These are phyloP conservation scores for Aureobasidium sp. DNA, from an alignment of 2,329 filamentous ascomycete genomes.

Conservation along the genomic window DNA sequence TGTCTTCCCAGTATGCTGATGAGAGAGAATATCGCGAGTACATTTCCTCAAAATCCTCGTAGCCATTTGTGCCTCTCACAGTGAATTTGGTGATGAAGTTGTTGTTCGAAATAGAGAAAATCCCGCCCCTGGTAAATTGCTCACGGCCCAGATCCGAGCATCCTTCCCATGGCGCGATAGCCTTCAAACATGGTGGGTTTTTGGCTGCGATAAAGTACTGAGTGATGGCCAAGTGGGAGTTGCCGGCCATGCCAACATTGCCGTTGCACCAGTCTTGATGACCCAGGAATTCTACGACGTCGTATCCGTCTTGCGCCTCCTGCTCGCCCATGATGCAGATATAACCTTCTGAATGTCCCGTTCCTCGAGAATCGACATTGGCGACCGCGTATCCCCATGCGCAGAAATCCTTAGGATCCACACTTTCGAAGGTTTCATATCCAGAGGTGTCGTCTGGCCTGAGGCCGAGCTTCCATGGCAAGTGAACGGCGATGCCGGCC, in stretches of 20 bases:
- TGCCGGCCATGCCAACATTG: slow-evolving; percentile 38
- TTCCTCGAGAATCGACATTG: slow-evolving; percentile 28
- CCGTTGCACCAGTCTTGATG: slow-evolving; percentile 41
- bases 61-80: slow-evolving; percentile 20
- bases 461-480: slow-evolving; percentile 15
- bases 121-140: slow-evolving; percentile 39
- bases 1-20: slow-evolving; percentile 25
- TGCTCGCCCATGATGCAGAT: slow-evolving; percentile 36
- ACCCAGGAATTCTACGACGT: slow-evolving; percentile 39
- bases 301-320: slow-evolving; percentile 42
- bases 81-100: slow-evolving; percentile 24
- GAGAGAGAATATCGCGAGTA: slow-evolving; percentile 20
- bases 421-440: slow-evolving; percentile 40
- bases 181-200: slow-evolving; percentile 37
- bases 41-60: slow-evolving; percentile 23
- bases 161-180: slow-evolving; percentile 44
- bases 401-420: slow-evolving; percentile 34
- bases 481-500: slow-evolving; percentile 9
- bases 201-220: slow-evolving; percentile 38
- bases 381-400: slow-evolving; percentile 30
- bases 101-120: slow-evolving; percentile 35
- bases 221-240: slow-evolving; percentile 37
- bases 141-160: slow-evolving; percentile 43
- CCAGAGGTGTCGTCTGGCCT: slow-evolving; percentile 20
- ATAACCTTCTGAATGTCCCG: slow-evolving; percentile 29